These are phyloP conservation scores for Blastocystis sp. DNA, from an alignment of 352 stramenopile genomes.

Conservation along the genomic window DNA sequence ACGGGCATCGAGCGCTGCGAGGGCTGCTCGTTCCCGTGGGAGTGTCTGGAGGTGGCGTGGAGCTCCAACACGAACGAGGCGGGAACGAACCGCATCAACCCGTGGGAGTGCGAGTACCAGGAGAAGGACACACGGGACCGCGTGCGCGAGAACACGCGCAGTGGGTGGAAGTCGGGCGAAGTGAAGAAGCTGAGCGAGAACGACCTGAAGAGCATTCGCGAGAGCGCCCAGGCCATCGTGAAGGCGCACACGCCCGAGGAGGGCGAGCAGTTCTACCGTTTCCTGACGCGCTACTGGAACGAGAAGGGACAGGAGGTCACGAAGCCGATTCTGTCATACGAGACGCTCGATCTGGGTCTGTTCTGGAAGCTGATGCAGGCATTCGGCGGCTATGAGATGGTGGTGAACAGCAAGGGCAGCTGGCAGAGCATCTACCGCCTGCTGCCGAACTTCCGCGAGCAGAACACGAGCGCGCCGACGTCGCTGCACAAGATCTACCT, in stretches of 20 bases:
- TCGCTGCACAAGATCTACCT: slow-evolving; percentile 69
- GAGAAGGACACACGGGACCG: neutral
- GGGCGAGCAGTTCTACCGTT: slow-evolving; percentile 50
- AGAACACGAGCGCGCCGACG: slow-evolving; percentile 57
- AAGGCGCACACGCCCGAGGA: slow-evolving; percentile 45
- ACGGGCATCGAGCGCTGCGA: neutral
- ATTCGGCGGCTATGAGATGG: slow-evolving; percentile 57
- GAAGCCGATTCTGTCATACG: slow-evolving; percentile 50
- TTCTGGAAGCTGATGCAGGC: slow-evolving; percentile 69
- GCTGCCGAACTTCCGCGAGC: slow-evolving; percentile 21
- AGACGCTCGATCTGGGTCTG: slow-evolving; percentile 60
- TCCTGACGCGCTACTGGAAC: slow-evolving; percentile 20
- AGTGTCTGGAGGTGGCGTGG: slow-evolving; percentile 36
- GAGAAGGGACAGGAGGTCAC: slow-evolving; percentile 39
- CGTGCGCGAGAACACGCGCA: neutral
- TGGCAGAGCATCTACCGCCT: slow-evolving; percentile 45
- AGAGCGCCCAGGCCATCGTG: slow-evolving; percentile 20
- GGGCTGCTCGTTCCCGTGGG: slow-evolving; percentile 42
- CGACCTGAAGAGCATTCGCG: slow-evolving; percentile 17
- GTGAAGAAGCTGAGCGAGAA: neutral
- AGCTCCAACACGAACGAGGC: slow-evolving; percentile 1
- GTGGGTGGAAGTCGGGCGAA: neutral
- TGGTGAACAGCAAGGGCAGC: slow-evolving; percentile 67
- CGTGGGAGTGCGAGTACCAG: slow-evolving; percentile 58
- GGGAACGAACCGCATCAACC: slow-evolving; percentile 61